Conservation (phyloP, 371 early-diverging fungal species). For the Sporodiniella umbellata region DNA sequence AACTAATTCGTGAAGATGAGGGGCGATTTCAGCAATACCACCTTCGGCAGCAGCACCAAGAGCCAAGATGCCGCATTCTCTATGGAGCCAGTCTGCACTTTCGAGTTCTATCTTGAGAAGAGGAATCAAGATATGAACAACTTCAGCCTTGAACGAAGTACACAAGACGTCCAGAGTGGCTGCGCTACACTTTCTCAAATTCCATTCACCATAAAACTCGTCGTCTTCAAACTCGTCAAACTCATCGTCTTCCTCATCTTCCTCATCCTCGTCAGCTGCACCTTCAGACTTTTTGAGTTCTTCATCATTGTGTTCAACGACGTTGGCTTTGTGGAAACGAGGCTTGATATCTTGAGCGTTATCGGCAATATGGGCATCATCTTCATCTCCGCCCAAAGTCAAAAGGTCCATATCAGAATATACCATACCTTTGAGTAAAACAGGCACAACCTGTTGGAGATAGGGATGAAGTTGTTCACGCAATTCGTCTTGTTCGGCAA, state of each 20-base stretch:
- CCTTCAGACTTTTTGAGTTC: slow-evolving; percentile 20
- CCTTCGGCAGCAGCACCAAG: slow-evolving; percentile 96
- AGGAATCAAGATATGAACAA: slow-evolving; percentile 83
- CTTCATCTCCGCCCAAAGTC: slow-evolving; percentile 75
- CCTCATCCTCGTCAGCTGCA: slow-evolving; percentile 51
- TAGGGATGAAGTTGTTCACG: slow-evolving; percentile 76
- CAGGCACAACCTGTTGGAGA: slow-evolving; percentile 82
- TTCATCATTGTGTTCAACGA: slow-evolving; percentile 63
- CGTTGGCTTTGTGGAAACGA: slow-evolving; percentile 81
- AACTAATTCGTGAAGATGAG: slow-evolving; percentile 82
- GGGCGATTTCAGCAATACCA: slow-evolving; percentile 83
- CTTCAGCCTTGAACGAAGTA: slow-evolving; percentile 77
- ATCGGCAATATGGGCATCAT: slow-evolving; percentile 84
- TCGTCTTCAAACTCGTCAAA: slow-evolving; percentile 87
- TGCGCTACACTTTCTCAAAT: slow-evolving; percentile 95
- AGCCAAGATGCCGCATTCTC: slow-evolving; percentile 94
- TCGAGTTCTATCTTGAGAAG: slow-evolving; percentile 76
- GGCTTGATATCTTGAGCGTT: slow-evolving; percentile 90
- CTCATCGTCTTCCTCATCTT: slow-evolving; percentile 84
- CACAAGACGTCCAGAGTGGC: slow-evolving; percentile 94
- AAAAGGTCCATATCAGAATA: slow-evolving; percentile 90
- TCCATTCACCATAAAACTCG: slow-evolving; percentile 91
- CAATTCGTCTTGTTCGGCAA: slow-evolving; percentile 87
- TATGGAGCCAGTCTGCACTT: slow-evolving; percentile 82
- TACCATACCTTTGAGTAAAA: slow-evolving; percentile 90